Evolutionary conservation across 2,329 filamentous ascomycete genomes (phyloP).

Genomic region (Xylaria sp.): DNA sequence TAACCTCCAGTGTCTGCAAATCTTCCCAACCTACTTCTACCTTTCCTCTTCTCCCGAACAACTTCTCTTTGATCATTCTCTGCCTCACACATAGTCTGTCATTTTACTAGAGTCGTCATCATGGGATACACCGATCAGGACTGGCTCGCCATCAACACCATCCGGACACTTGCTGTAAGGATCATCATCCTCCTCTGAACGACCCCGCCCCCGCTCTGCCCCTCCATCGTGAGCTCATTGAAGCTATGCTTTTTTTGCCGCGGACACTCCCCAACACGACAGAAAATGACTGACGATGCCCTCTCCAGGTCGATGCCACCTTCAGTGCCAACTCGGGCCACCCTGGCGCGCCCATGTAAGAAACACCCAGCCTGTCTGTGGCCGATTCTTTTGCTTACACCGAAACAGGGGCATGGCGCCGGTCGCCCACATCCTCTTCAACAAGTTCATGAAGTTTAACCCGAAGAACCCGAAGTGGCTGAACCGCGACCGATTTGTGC

Average conservation of each 20-base stretch:
- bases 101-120: slow-evolving; percentile 46
- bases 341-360: slow-evolving; percentile 94
- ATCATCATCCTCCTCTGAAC: slow-evolving; percentile 19
- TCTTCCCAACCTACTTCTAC: slow-evolving; percentile 29
- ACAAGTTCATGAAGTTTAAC: slow-evolving; percentile 99
- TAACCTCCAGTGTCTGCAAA: slow-evolving; percentile 28
- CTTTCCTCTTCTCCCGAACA: slow-evolving; percentile 21
- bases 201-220: slow-evolving; percentile 39
- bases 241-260: slow-evolving; percentile 20
- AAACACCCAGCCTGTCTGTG: slow-evolving; percentile 20
- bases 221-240: slow-evolving; percentile 36
- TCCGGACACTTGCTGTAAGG: slow-evolving; percentile 91
- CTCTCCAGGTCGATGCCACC: slow-evolving; percentile 88
- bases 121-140: slow-evolving; percentile 92
- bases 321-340: slow-evolving; percentile 95
- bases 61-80: slow-evolving; percentile 19
- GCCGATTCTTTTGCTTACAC: slow-evolving; percentile 17
- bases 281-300: slow-evolving; percentile 23
- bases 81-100: slow-evolving; percentile 23
- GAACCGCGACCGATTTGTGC: slow-evolving; percentile 97
- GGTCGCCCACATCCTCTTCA: slow-evolving; percentile 93
- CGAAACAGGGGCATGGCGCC: slow-evolving; percentile 77
- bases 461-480: slow-evolving; percentile 97
- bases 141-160: slow-evolving; percentile 94
- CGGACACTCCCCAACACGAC: slow-evolving; percentile 11